phyloP scores from a whole-genome alignment of 2,329 filamentous ascomycete species.

The Colletotrichum salicis region DNA sequence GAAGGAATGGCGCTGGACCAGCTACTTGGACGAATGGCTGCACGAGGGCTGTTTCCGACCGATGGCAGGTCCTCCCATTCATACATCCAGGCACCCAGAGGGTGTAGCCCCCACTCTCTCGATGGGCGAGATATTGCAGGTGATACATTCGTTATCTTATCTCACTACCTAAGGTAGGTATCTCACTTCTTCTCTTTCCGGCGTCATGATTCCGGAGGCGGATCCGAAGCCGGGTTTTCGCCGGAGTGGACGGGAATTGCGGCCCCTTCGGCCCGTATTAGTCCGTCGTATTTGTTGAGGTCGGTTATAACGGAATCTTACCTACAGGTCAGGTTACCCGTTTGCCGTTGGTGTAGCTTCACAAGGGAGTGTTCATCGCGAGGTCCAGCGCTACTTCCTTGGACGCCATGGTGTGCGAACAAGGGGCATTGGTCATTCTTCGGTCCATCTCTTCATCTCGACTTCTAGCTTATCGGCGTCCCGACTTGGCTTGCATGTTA shows the following conservation, averaged over 20 bases:
- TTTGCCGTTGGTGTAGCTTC: too few species aligned
- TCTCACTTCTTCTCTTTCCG: neutral
- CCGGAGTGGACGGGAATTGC: neutral
- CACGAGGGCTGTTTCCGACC: slow-evolving; percentile 20
- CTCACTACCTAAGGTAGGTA: too few species aligned
- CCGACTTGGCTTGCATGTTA: slow-evolving; percentile 20
- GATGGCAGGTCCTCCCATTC: slow-evolving; percentile 1
- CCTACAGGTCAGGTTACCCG: too few species aligned
- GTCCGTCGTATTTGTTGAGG: neutral
- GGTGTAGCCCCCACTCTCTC: neutral
- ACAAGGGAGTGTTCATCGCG: neutral
- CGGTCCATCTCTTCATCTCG: neutral
- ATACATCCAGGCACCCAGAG: neutral
- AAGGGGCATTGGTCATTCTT: neutral
- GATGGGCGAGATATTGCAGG: neutral
- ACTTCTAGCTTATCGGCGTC: slow-evolving; percentile 7
- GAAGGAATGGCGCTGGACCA: neutral
- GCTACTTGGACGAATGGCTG: neutral
- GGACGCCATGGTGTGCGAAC: neutral
- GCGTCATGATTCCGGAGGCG: neutral
- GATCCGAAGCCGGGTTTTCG: too few species aligned
- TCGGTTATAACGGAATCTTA: too few species aligned
- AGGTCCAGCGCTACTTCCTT: neutral
- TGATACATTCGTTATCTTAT: neutral
- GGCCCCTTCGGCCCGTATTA: neutral